A percentile compares a stretch with the other conserved stretches of the same genome.
Conservation (phyloP, 140 eudicot genomes). For the Bidens hawaiensis region DNA sequence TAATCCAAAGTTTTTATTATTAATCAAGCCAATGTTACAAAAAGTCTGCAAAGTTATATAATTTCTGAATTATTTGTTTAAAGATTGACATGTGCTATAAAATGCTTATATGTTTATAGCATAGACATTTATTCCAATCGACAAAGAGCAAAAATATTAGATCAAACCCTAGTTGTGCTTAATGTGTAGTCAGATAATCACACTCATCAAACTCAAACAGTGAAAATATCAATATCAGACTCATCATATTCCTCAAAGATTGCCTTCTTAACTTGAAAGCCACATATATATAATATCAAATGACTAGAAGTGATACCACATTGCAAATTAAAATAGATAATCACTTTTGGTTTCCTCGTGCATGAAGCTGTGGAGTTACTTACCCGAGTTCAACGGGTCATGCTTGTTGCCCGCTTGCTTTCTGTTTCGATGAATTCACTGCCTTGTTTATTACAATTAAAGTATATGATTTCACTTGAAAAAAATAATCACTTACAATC, state of each 20-base stretch:
- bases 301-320: not conserved
- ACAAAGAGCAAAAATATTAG: not conserved
- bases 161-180: conserved; percentile 4
- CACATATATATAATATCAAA: not conserved
- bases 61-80: too few species aligned
- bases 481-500: conserved; percentile 62
- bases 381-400: too few species aligned
- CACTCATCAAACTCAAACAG: not conserved
- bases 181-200: not conserved
- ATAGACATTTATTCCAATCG: not conserved
- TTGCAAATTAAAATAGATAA: not conserved
- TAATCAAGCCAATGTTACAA: too few species aligned
- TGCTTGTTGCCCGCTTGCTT: too few species aligned
- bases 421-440: too few species aligned
- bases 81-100: not conserved
- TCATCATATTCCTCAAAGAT: not conserved
- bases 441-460: too few species aligned
- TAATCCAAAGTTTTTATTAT: too few species aligned
- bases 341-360: too few species aligned
- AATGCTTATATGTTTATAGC: not conserved
- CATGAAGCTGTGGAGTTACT: too few species aligned
- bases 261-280: not conserved
- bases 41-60: too few species aligned
- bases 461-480: too few species aligned
- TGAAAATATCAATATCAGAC: not conserved